Base-by-base conservation (phyloP, 208 protist species). In the Crithidia expoeki region DNA sequence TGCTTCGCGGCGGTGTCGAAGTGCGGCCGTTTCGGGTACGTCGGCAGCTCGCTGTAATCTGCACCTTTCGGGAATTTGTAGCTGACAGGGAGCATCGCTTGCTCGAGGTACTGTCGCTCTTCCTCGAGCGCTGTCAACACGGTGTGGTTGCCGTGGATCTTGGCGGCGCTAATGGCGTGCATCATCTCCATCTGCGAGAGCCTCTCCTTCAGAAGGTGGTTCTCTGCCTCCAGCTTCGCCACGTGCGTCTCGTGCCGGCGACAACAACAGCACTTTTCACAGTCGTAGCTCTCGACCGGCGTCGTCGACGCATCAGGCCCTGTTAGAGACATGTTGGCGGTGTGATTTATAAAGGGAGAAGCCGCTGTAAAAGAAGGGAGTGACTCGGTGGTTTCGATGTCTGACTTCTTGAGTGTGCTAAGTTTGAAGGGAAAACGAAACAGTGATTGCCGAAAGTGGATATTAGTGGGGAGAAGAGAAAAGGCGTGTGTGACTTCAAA, bases 21-120 rank as follows among this genome's bases (percentile, higher is more conserved):
- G 80, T 92, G 86, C 44, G 90, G 90, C 17, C 86, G 80, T 27
- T 76, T 76, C 21, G 86, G 88, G 75, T 88, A 89, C 27, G 87
- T 89, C 34, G 79, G 89, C 38, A 95, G 72, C 25, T 88, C 83
- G 57, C 84, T 82, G 73, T 89, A 89, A 46, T 88, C 62, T 0
- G 72, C 56, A 2, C 50, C 67, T 27, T 78, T 72, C 3, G 61
- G 69, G 27, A 74, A 70, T 44, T 79, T 72, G 74, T 80, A 86
- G 62, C 36, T 56, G 38, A 62, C 68, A 7, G 81, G 79, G 73
- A 81, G 60, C 52, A 83, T 52, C 4, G 76, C 79, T 36, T 83
- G 71, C 50, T 80, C 85, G 12, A 82, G 67, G 33, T 79, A 69
- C 68, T 78, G 72, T 17, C 77, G 82, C 49, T 86, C 85, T 57